These are phyloP conservation scores for Warburgia ugandensis DNA, from an alignment of 164 flowering plant genomes.

Conservation along the genomic window DNA sequence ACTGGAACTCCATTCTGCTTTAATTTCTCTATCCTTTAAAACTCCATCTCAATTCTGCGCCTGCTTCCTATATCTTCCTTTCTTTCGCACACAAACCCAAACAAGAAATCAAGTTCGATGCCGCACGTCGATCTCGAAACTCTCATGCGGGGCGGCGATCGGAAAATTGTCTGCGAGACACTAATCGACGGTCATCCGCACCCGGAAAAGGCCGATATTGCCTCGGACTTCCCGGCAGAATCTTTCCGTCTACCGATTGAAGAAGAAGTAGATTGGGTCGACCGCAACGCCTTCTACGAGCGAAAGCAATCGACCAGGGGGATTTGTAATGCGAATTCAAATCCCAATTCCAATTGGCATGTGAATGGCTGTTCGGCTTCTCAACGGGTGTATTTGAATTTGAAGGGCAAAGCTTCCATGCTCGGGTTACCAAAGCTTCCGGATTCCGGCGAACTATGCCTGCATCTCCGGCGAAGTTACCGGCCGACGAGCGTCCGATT, in stretches of 20 bases:
- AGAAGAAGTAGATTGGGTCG: conserved; percentile 72
- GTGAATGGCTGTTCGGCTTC: conserved; percentile 10
- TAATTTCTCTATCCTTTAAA: too few relatives aligned
- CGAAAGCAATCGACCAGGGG: conserved; percentile 26
- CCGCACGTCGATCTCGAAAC: conserved; percentile 59
- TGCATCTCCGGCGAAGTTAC: conserved; percentile 3
- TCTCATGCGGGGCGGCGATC: conserved; percentile 27
- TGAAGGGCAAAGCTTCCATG: conserved; percentile 15
- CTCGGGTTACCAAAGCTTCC: conserved; percentile 24
- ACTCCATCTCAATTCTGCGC: not conserved
- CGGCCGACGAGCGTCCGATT: conserved; percentile 9
- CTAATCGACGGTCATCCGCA: conserved; percentile 15
- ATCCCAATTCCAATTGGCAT: conserved; percentile 5
- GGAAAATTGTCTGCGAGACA: conserved; percentile 58
- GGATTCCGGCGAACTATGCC: conserved; percentile 6
- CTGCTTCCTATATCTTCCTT: not conserved
- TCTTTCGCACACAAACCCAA: not conserved
- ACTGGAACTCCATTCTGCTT: too few relatives aligned
- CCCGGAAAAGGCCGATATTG: not conserved
- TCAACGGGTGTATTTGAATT: conserved; percentile 9
- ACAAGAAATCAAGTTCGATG: conserved; percentile 19
- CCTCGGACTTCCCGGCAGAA: conserved; percentile 56
- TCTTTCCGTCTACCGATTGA: conserved; percentile 72
- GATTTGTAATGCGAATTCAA: conserved; percentile 7
- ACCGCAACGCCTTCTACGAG: conserved; percentile 52